Conservation (phyloP, 179 eudicot species). For the Nepenthes alata region DNA sequence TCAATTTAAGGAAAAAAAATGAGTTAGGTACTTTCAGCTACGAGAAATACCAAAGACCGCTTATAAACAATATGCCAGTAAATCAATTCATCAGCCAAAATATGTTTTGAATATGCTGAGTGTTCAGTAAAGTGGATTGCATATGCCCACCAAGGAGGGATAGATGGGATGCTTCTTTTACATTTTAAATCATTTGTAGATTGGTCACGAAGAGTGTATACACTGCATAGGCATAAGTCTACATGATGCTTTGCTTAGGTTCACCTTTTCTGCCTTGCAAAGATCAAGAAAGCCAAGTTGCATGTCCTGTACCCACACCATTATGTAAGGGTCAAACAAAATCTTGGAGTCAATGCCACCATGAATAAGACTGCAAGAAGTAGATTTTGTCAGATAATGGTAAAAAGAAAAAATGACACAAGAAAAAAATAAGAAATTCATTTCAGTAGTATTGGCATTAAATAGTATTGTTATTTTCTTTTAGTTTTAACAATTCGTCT, state of each 20-base stretch:
- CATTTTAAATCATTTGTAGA: too few species aligned
- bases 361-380: conserved; percentile 37
- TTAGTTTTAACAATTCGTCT: not conserved
- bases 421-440: too few species aligned
- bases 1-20: not conserved
- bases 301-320: conserved; percentile 83
- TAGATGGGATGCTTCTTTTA: too few species aligned
- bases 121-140: too few species aligned
- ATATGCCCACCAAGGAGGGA: too few species aligned
- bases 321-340: conserved; percentile 56
- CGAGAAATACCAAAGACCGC: too few species aligned
- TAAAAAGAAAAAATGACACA: not conserved
- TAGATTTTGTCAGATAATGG: not conserved
- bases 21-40: not conserved
- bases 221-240: not conserved
- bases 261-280: conserved; percentile 81
- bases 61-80: not conserved
- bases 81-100: not conserved
- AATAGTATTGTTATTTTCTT: too few species aligned
- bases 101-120: not conserved
- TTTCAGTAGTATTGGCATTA: too few species aligned
- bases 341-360: conserved; percentile 63
- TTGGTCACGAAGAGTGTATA: too few species aligned
- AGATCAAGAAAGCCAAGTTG: conserved; percentile 56
- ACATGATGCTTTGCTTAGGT: not conserved